Evolutionary conservation across 306 rosid genomes (phyloP).

Genomic region (Cicer arietinum): DNA sequence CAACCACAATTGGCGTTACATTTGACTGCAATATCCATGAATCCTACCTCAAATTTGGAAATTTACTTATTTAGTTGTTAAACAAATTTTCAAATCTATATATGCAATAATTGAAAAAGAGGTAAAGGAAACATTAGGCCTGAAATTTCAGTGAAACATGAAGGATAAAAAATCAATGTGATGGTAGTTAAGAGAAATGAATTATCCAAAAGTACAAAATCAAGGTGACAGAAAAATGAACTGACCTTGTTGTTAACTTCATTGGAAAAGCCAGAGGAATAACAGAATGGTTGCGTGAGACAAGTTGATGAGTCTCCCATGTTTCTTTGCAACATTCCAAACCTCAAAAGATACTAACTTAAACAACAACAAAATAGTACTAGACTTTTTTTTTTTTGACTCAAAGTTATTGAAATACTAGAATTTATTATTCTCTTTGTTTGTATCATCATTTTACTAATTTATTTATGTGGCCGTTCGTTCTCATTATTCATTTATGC

Average conservation of each 20-base stretch:
- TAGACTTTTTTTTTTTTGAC: no score
- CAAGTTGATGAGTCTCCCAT: constrained; percentile 76
- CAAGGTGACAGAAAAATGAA: constrained; percentile 10
- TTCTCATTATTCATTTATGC: not conserved
- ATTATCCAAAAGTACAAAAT: constrained; percentile 14
- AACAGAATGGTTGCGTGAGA: constrained; percentile 75
- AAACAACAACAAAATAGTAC: constrained; percentile 5
- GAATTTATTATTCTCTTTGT: constrained; percentile 4
- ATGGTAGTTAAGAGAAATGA: not conserved
- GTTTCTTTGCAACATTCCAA: constrained; percentile 32
- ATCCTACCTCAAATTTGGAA: not conserved
- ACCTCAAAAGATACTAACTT: constrained; percentile 48
- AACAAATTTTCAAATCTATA: not conserved
- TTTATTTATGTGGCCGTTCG: constrained; percentile 37
- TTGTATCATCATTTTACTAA: not conserved
- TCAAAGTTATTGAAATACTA: no score
- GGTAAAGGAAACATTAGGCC: not conserved
- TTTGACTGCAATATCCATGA: not conserved
- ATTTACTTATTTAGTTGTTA: not conserved
- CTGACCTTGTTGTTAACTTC: constrained; percentile 66
- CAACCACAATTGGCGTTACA: not conserved
- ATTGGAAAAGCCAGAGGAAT: constrained; percentile 59
- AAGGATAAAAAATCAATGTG: not conserved
- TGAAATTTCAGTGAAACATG: not conserved
- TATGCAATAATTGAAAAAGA: not conserved